These are phyloP conservation scores for Cadophora sp. DNA, from an alignment of 2,329 filamentous ascomycete genomes.

Conservation along the genomic window DNA sequence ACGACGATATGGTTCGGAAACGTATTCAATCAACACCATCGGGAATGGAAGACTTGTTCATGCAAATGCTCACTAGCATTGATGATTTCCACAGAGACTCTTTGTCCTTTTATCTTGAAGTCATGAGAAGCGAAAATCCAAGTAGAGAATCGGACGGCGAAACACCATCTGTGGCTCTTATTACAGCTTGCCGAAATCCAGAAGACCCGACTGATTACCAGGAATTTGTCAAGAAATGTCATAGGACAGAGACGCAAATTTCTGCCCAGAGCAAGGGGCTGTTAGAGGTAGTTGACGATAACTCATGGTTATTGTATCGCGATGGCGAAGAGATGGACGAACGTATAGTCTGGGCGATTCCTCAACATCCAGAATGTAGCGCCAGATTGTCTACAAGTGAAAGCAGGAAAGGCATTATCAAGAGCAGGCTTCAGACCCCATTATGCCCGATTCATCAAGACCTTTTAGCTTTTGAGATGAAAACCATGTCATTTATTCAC, in stretches of 20 bases:
- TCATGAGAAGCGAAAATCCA: neutral
- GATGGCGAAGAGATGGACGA: neutral
- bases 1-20: neutral
- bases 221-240: neutral
- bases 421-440: neutral
- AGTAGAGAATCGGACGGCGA: neutral
- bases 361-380: neutral
- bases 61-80: neutral
- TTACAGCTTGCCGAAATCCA: neutral
- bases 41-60: neutral
- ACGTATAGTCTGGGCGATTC: neutral
- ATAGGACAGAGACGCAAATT: neutral
- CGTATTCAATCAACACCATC: neutral
- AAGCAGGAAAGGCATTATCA: neutral
- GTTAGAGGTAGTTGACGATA: neutral
- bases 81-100: neutral
- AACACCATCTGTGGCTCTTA: neutral
- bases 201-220: neutral
- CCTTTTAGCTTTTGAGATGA: neutral
- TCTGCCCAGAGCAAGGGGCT: neutral
- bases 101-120: neutral
- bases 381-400: neutral
- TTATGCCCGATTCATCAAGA: neutral
- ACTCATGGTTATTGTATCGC: neutral
- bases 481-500: neutral